Evolutionary conservation across 768 basidiomycete genomes (phyloP).

Genomic region (Calocybe indica): DNA sequence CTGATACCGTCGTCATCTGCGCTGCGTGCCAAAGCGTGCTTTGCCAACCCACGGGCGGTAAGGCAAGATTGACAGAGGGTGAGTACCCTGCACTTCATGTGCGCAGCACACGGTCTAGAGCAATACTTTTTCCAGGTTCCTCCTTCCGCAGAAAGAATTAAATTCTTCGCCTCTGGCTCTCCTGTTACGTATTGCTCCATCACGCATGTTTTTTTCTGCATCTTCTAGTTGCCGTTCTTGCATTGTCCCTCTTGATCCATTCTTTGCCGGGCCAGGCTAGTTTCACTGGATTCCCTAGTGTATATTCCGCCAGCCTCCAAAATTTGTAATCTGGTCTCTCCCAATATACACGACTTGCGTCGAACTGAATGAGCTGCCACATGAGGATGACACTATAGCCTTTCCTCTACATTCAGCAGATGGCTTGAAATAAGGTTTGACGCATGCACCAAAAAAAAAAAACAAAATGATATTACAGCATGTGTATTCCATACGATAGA

Average conservation of each 20-base stretch:
- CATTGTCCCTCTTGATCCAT: neutral
- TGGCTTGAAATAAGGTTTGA: neutral
- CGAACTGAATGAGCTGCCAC: too few species aligned
- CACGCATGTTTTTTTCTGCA: conserved; percentile 2
- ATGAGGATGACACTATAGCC: neutral
- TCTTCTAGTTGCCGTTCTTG: neutral
- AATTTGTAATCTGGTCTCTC: too few species aligned
- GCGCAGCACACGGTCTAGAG: conserved; percentile 2
- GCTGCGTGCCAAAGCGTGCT: conserved; percentile 88
- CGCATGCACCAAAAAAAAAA: too few species aligned
- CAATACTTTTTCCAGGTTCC: conserved; percentile 55
- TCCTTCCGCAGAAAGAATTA: conserved; percentile 98
- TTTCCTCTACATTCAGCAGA: neutral
- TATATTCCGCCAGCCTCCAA: neutral
- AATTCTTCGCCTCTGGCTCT: conserved; percentile 17
- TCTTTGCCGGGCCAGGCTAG: neutral
- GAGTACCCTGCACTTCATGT: conserved; percentile 21
- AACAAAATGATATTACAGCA: neutral
- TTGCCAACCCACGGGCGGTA: conserved; percentile 98
- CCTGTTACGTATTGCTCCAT: conserved; percentile 5
- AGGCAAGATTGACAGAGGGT: conserved; percentile 98
- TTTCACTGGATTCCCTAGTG: neutral
- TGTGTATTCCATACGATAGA: neutral
- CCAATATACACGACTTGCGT: too few species aligned
- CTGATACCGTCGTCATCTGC: conserved; percentile 95